Conservation (phyloP, 2,329 filamentous ascomycete genomes). For the Ascochyta clinopodiicola region DNA sequence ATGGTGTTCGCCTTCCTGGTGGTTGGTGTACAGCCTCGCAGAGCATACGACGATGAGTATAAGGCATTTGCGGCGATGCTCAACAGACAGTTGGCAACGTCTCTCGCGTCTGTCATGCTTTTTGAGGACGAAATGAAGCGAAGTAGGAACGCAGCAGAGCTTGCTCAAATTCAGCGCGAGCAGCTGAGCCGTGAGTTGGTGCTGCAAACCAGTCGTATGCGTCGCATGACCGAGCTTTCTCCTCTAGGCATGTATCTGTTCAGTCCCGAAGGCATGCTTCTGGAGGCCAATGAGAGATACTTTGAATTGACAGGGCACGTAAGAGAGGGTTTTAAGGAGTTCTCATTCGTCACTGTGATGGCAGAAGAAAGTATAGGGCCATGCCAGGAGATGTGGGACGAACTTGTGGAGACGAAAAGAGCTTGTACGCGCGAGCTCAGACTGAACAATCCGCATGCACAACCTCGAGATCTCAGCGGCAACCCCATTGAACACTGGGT, state of each 20-base stretch:
- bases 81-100: constrained; percentile 43
- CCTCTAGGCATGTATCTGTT: constrained; percentile 44
- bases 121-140: constrained; percentile 43
- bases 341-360: constrained; percentile 54
- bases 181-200: constrained; percentile 36
- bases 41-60: constrained; percentile 45
- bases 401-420: constrained; percentile 43
- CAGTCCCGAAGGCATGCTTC: constrained; percentile 50
- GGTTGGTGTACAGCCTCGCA: constrained; percentile 41
- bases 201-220: constrained; percentile 42
- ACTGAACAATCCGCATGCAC: constrained; percentile 45
- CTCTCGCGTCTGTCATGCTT: constrained; percentile 41
- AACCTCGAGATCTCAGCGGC: constrained; percentile 45
- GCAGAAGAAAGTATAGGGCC: constrained; percentile 41
- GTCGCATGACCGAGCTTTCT: constrained; percentile 44
- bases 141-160: constrained; percentile 35
- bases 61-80: constrained; percentile 39
- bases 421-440: constrained; percentile 54
- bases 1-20: constrained; percentile 42
- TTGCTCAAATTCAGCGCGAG: constrained; percentile 37
- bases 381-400: constrained; percentile 50
- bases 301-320: constrained; percentile 57
- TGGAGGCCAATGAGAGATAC: constrained; percentile 55
- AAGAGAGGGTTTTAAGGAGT: constrained; percentile 48
- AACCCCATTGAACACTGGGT: constrained; percentile 56